These are phyloP conservation scores for Digitaria exilis DNA, from an alignment of 202 grass and related monocot genomes.

Conservation along the genomic window DNA sequence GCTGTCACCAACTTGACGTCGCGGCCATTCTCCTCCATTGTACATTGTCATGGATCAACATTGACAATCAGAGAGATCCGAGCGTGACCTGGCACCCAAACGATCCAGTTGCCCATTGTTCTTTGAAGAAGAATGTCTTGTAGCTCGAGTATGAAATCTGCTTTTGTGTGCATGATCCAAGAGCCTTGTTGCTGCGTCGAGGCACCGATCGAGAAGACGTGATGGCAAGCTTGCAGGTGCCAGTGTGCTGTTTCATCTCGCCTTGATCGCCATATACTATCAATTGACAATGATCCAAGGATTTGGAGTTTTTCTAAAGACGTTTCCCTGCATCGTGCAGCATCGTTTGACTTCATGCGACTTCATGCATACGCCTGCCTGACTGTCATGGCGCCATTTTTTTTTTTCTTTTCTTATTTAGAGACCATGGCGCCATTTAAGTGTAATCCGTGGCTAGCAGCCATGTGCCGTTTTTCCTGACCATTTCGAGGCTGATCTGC, in stretches of 20 bases:
- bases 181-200: not conserved
- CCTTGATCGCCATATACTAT: not conserved
- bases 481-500: conserved; percentile 1
- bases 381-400: not conserved
- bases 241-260: not conserved
- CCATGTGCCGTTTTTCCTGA: not conserved
- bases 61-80: not conserved
- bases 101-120: not conserved
- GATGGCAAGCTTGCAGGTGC: not conserved
- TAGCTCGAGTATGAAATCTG: not conserved
- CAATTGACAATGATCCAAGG: not conserved
- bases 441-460: not conserved
- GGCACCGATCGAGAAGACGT: not conserved
- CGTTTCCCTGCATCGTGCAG: not conserved
- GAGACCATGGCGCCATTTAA: not conserved
- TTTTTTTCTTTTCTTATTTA: no score
- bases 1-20: not conserved
- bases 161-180: not conserved
- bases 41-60: not conserved
- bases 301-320: not conserved
- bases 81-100: conserved; percentile 18
- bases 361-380: not conserved
- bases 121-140: not conserved
- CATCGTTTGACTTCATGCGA: not conserved
- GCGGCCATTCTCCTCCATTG: not conserved